These are phyloP conservation scores for Pyracantha coccinea DNA, from an alignment of 331 rosid species.

Conservation along the genomic window DNA sequence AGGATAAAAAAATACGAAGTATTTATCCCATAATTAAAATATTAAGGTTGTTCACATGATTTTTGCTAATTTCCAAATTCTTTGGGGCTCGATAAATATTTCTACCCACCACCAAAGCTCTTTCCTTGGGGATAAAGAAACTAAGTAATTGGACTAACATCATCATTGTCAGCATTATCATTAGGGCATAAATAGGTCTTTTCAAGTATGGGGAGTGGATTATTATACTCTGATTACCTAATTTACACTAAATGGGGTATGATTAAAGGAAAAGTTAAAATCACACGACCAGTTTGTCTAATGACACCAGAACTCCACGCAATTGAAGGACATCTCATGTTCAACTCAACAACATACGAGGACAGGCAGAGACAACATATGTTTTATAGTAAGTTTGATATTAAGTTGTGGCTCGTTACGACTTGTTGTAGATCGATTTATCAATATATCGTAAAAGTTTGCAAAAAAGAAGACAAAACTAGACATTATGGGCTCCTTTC, in stretches of 20 bases:
- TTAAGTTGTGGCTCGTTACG: too few species aligned
- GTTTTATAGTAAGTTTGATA: background rate
- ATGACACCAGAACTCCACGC: background rate
- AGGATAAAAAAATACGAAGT: too few species aligned
- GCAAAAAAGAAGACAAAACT: conserved; percentile 20
- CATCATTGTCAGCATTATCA: conserved; percentile 17
- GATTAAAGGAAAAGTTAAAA: conserved; percentile 8
- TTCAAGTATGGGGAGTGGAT: conserved; percentile 26
- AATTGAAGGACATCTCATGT: too few species aligned
- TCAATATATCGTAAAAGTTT: too few species aligned
- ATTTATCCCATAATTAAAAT: too few species aligned
- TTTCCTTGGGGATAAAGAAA: background rate
- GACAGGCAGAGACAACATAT: too few species aligned
- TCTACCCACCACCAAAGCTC: background rate
- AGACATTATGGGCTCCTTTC: conserved; percentile 31
- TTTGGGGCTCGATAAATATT: background rate
- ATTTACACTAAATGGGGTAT: conserved; percentile 4
- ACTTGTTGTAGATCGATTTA: too few species aligned
- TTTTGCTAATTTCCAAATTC: background rate
- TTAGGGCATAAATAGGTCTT: conserved; percentile 30
- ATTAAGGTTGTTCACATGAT: too few species aligned
- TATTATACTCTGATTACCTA: conserved; percentile 36
- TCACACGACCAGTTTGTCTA: background rate
- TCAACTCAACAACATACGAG: too few species aligned
- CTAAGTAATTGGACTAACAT: conserved; percentile 13